phyloP scores from a whole-genome alignment of 768 basidiomycete species.

The Pleurotus citrinopileatus region DNA sequence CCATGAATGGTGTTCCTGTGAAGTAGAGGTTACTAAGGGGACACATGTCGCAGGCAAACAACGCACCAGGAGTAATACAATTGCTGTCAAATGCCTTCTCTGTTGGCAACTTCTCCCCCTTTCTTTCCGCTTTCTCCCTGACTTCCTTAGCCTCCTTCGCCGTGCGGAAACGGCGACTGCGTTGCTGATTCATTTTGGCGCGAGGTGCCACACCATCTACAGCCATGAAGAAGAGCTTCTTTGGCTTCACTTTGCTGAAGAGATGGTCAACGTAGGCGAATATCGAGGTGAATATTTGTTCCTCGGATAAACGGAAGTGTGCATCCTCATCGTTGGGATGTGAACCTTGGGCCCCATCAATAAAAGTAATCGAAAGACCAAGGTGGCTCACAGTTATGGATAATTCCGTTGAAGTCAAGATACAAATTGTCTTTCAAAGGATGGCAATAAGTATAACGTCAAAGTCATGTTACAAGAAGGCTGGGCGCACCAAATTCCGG shows the following conservation, averaged over 20 bases:
- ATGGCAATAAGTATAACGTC: slow-evolving; percentile 13
- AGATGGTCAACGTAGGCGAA: slow-evolving; percentile 97
- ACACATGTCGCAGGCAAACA: not conserved
- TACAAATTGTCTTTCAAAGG: slow-evolving; percentile 73
- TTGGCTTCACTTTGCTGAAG: slow-evolving; percentile 96
- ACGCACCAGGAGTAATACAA: slow-evolving; percentile 94
- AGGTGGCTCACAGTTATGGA: slow-evolving; percentile 65
- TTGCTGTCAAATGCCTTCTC: slow-evolving; percentile 98
- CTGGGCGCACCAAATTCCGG: slow-evolving; percentile 83
- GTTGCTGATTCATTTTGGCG: slow-evolving; percentile 99
- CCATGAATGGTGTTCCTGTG: slow-evolving; percentile 93
- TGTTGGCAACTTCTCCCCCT: slow-evolving; percentile 88
- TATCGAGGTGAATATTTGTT: slow-evolving; percentile 96
- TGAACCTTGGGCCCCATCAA: slow-evolving; percentile 52
- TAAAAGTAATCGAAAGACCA: not conserved
- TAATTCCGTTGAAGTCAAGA: slow-evolving; percentile 93
- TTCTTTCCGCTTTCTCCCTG: slow-evolving; percentile 79
- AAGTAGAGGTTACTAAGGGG: not conserved
- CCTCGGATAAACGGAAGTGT: slow-evolving; percentile 93
- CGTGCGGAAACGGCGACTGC: slow-evolving; percentile 88
- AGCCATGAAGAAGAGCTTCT: slow-evolving; percentile 98
- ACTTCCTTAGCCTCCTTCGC: slow-evolving; percentile 90
- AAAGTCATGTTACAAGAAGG: not conserved
- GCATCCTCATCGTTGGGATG: slow-evolving; percentile 97
- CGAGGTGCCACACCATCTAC: slow-evolving; percentile 96